These are phyloP conservation scores for Aureobasidium mangrovei DNA, from an alignment of 2,329 filamentous ascomycete genomes.

Conservation along the genomic window DNA sequence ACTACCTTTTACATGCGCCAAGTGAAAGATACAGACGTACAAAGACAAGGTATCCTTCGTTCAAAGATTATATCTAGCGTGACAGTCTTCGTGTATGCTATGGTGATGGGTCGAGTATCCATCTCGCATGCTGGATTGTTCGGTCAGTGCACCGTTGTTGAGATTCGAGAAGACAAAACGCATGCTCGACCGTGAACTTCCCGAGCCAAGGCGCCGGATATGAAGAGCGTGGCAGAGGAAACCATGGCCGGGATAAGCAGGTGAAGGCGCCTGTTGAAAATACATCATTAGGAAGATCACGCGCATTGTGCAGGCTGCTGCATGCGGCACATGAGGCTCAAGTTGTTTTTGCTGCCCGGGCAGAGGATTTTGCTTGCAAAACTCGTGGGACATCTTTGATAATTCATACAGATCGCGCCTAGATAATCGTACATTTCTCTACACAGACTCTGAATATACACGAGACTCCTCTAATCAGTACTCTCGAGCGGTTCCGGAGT, in stretches of 20 bases:
- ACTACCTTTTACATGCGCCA: background rate
- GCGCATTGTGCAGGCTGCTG: no score
- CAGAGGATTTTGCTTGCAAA: background rate
- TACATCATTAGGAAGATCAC: no score
- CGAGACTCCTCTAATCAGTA: background rate
- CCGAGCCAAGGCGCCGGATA: no score
- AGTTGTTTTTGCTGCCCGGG: constrained; percentile 5
- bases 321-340: background rate
- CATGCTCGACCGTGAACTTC: no score
- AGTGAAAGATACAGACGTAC: background rate
- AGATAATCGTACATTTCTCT: background rate
- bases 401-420: background rate
- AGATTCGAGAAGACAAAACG: no score
- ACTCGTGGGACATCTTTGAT: background rate
- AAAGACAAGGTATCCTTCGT: background rate
- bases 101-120: no score
- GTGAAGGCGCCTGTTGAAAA: no score
- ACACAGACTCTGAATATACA: background rate
- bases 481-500: background rate
- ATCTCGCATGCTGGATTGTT: no score
- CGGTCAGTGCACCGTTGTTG: no score
- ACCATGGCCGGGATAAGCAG: no score
- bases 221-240: no score
- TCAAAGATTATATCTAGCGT: background rate
- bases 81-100: no score